A percentile compares a stretch with the other conserved stretches of the same genome.
These are phyloP conservation scores for Sphaerulina vaccinii DNA, from an alignment of 2,329 filamentous ascomycete species.

Conservation along the genomic window DNA sequence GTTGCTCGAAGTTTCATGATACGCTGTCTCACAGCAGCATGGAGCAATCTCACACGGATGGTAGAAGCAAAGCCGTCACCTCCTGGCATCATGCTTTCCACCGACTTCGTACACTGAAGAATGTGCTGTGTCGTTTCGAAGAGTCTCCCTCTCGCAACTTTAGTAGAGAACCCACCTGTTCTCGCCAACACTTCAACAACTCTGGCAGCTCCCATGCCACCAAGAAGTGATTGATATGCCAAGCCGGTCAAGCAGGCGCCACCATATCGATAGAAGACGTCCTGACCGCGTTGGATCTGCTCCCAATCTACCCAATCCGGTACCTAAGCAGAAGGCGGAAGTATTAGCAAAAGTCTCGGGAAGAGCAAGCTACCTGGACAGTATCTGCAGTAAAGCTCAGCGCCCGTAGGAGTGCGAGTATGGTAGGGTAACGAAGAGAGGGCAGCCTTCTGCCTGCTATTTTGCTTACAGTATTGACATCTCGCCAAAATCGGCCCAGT, in stretches of 20 bases:
- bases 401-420: too few species aligned
- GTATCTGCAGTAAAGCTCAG: too few species aligned
- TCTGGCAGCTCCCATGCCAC: conserved; percentile 69
- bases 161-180: conserved; percentile 70
- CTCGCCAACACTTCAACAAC: conserved; percentile 72
- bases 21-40: conserved; percentile 64
- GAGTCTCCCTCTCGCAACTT: conserved; percentile 64
- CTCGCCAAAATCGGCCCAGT: conserved; percentile 60
- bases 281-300: conserved; percentile 70
- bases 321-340: too few species aligned
- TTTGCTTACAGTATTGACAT: conserved; percentile 66
- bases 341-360: too few species aligned
- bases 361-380: too few species aligned
- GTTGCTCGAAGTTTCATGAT: conserved; percentile 60
- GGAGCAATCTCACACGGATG: conserved; percentile 67
- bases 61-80: conserved; percentile 65
- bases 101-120: conserved; percentile 65
- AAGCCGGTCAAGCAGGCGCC: conserved; percentile 63
- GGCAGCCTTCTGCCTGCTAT: too few species aligned
- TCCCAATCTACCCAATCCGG: conserved; percentile 70
- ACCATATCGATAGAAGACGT: conserved; percentile 75
- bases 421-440: too few species aligned
- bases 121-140: conserved; percentile 76
- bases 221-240: conserved; percentile 64
- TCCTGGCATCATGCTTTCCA: conserved; percentile 65